Evolutionary conservation across 2,329 filamentous ascomycete species (phyloP).

Genomic region (Fusarium subtropicale): DNA sequence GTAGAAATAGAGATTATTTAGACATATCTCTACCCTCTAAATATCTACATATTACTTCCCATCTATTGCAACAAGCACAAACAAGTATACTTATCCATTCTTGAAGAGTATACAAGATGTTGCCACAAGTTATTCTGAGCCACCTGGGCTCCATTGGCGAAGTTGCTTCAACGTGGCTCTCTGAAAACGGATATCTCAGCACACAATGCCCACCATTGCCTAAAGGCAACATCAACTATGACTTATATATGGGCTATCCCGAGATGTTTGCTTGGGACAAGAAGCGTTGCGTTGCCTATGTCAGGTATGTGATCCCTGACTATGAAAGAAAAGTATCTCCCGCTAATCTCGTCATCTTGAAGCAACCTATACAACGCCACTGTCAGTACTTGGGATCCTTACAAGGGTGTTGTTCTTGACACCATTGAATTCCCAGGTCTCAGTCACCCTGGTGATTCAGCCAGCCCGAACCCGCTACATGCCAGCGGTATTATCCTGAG

Average conservation of each 20-base stretch:
- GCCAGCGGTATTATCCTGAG: not conserved
- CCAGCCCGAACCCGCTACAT: not conserved
- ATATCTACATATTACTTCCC: not conserved
- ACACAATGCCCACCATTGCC: not conserved
- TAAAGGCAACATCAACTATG: not conserved
- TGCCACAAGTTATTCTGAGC: not conserved
- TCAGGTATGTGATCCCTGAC: not conserved
- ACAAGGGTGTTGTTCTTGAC: not conserved
- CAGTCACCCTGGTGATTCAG: not conserved
- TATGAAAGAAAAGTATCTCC: fast-evolving
- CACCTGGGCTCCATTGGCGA: not conserved
- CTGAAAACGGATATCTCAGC: not conserved
- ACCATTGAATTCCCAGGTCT: not conserved
- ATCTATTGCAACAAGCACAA: not conserved
- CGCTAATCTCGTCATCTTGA: not conserved
- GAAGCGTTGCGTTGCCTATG: not conserved
- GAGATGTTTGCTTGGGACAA: conserved; percentile 2
- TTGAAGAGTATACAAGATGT: not conserved
- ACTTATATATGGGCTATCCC: not conserved
- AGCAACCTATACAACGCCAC: not conserved
- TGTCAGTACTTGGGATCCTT: conserved; percentile 1
- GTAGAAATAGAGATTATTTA: not conserved
- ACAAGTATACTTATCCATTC: not conserved
- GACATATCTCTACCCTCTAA: not conserved
- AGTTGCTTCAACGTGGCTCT: not conserved